These are phyloP conservation scores for Vigna unguiculata DNA, from an alignment of 306 rosid genomes.

Conservation along the genomic window DNA sequence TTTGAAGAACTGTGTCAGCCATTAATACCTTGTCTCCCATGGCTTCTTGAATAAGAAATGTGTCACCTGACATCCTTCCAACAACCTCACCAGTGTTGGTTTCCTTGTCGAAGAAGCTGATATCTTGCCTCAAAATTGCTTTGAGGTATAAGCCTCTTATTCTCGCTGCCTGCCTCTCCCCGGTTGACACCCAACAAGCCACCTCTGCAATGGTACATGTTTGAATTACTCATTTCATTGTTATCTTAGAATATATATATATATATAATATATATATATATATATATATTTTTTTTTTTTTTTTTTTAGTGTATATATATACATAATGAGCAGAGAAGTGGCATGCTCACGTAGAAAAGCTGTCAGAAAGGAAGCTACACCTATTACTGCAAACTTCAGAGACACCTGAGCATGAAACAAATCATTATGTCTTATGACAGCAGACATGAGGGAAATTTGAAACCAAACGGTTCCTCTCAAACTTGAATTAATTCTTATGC, in stretches of 20 bases:
- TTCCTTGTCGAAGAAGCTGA: constrained; percentile 76
- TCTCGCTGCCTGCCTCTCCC: constrained; percentile 83
- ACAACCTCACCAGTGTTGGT: constrained; percentile 72
- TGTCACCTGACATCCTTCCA: constrained; percentile 85
- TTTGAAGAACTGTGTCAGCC: not conserved
- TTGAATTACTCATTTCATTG: constrained; percentile 2
- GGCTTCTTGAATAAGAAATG: constrained; percentile 86
- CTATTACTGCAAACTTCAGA: constrained; percentile 62
- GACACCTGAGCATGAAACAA: constrained; percentile 55
- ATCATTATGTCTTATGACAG: constrained; percentile 31
- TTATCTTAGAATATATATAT: not conserved
- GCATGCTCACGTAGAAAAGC: constrained; percentile 67
- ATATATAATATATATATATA: no score
- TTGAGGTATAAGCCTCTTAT: constrained; percentile 73
- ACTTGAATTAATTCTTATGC: not conserved
- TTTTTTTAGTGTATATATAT: not conserved
- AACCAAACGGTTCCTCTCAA: not conserved
- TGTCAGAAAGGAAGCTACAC: constrained; percentile 57
- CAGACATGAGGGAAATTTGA: constrained; percentile 19
- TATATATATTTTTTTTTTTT: no score
- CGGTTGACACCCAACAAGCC: constrained; percentile 83
- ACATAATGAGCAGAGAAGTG: constrained; percentile 29
- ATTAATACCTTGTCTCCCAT: constrained; percentile 80
- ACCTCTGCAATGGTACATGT: constrained; percentile 60
- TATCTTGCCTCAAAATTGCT: constrained; percentile 83